Base-by-base conservation (phyloP, 495 filamentous ascomycete genomes). In the Durotheca rogersii region DNA sequence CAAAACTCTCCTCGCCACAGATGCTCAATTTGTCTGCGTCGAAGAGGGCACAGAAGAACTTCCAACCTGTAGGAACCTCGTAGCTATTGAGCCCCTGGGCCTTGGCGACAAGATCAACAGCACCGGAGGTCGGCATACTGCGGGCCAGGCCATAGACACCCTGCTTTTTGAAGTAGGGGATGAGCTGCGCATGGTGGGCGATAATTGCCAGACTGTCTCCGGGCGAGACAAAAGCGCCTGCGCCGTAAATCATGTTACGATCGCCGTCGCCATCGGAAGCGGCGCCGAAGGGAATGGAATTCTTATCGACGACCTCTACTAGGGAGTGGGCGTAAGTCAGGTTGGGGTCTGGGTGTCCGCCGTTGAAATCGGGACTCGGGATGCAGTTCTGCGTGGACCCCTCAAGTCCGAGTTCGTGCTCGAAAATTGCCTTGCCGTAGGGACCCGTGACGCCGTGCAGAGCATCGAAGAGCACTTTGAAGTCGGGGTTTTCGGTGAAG, bases 191-290 rank as follows among this genome's bases (percentile, higher is more conserved):
- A 61, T 97, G 86, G 78, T 98, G 93, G 27, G 93, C 88, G 66
- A 98, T 98, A 70, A 98, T 97, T 56, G 93, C 93, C 57, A 98
- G 74, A 65, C 86, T 91, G 78, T 98, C 93, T 54, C 93, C 93
- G 9, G 93, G 93, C 5, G 94, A 97, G 45, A 98, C 93, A 63
- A 98, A 98, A 31, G 83, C 84, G 63, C 93, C 89, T 57, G 91
- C 92, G 48, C 93, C 93, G 69, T 98, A 98, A 64, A 98, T 97
- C 93, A 98, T 98, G 80, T 98, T 98, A 47, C 93, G 88, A 74
- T 98, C 93, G 59, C 93, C 93, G 61, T 98, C 93, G 55, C 93
- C 93, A 58, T 98, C 93, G 60, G 86, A 91, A 29, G 93, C 93
- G 32, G 93, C 93, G 59, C 93, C 93, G 66, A 98, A 97, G 60